These are phyloP conservation scores for Claviceps pusilla DNA, from an alignment of 2,329 filamentous ascomycete genomes.

Conservation along the genomic window DNA sequence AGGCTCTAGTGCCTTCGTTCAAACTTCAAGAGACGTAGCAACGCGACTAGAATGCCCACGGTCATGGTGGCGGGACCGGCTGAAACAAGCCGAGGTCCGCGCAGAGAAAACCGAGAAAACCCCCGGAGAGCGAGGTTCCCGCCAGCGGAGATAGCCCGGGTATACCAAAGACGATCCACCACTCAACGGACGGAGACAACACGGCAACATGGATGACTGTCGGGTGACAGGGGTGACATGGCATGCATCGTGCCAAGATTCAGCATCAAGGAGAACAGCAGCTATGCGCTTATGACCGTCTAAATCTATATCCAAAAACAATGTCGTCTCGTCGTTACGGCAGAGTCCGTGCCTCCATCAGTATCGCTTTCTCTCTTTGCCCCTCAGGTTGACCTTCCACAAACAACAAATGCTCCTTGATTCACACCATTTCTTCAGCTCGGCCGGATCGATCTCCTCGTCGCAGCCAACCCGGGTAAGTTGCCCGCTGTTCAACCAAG, in stretches of 20 bases:
- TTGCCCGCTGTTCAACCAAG: conserved; percentile 65
- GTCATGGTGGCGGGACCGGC: neutral
- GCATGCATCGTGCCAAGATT: too few relatives aligned
- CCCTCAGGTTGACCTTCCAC: conserved; percentile 43
- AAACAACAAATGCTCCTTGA: conserved; percentile 72
- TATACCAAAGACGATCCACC: neutral
- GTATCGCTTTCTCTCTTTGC: conserved; percentile 34
- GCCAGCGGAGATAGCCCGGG: neutral
- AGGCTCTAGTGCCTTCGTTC: too few relatives aligned
- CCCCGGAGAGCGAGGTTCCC: neutral
- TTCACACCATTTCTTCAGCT: conserved; percentile 84
- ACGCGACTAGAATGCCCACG: too few relatives aligned
- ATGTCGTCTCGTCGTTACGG: neutral
- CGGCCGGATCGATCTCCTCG: conserved; percentile 43
- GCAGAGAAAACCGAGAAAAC: neutral
- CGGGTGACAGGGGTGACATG: too few relatives aligned
- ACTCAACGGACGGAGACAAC: neutral
- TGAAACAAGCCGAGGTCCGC: conserved; percentile 6
- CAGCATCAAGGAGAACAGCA: neutral
- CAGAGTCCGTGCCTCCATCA: neutral
- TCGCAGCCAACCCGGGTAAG: conserved; percentile 49
- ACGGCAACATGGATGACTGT: neutral
- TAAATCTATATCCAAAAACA: neutral
- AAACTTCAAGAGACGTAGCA: too few relatives aligned
- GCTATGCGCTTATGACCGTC: neutral